A percentile compares a stretch with the other conserved stretches of the same genome.
These are phyloP conservation scores for Phytopythium vexans DNA, from an alignment of 352 stramenopile species.

Conservation along the genomic window DNA sequence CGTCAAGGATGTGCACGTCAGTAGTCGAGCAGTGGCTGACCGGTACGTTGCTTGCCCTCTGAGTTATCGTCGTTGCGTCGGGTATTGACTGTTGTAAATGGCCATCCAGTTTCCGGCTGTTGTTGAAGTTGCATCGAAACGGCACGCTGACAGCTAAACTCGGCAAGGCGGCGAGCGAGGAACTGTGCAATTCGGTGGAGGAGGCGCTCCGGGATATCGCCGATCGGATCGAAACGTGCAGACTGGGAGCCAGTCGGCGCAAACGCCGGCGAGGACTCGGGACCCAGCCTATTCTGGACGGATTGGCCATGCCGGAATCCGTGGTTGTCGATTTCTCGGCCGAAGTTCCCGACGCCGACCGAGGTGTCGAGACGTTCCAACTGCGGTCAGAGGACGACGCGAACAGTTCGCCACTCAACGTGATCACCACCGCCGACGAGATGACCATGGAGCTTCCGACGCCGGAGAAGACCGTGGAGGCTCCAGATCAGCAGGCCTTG, in stretches of 20 bases:
- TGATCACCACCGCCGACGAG: constrained; percentile 8
- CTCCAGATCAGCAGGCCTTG: constrained; percentile 3
- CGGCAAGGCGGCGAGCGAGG: constrained; percentile 14
- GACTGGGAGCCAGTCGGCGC: background rate
- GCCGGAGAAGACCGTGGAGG: constrained; percentile 1
- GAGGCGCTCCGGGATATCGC: constrained; percentile 18
- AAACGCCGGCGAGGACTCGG: constrained; percentile 3
- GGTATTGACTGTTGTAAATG: background rate
- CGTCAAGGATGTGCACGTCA: constrained; percentile 24
- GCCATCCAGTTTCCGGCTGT: constrained; percentile 27
- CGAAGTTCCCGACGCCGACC: background rate
- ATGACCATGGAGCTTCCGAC: constrained; percentile 1
- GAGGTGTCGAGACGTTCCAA: background rate
- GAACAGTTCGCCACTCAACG: constrained; percentile 4
- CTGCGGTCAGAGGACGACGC: constrained; percentile 5
- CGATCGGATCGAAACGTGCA: constrained; percentile 8
- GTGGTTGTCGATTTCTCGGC: constrained; percentile 3
- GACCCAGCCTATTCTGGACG: constrained; percentile 2
- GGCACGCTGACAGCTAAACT: constrained; percentile 31
- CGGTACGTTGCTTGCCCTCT: constrained; percentile 15
- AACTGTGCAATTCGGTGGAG: constrained; percentile 17
- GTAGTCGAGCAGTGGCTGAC: constrained; percentile 35
- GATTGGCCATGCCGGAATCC: constrained; percentile 3
- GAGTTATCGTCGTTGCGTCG: background rate
- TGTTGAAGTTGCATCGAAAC: constrained; percentile 30